phyloP scores from a whole-genome alignment of 2,329 filamentous ascomycete genomes.

The Phialophora macrospora region DNA sequence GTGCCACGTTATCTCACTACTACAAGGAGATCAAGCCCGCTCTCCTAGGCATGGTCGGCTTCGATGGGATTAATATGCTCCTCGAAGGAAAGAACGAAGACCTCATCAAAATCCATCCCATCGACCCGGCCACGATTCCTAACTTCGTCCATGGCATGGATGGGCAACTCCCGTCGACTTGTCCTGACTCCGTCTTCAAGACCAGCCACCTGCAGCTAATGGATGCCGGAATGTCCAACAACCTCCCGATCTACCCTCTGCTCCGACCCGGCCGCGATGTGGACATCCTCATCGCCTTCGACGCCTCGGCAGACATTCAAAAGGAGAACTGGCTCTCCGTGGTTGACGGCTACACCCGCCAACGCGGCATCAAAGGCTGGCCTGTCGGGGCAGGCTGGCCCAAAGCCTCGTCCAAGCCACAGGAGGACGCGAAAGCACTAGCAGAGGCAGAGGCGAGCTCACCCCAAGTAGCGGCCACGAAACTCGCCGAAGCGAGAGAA shows the following conservation, averaged over 20 bases:
- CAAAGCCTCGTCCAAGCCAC: constrained; percentile 61
- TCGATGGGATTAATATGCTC: constrained; percentile 77
- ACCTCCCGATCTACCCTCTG: constrained; percentile 92
- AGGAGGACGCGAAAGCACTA: constrained; percentile 68
- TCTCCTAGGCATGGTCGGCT: constrained; percentile 73
- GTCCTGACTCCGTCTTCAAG: constrained; percentile 76
- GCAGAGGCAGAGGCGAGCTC: constrained; percentile 68
- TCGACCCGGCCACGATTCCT: constrained; percentile 86
- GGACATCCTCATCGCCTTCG: constrained; percentile 89
- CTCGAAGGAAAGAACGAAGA: constrained; percentile 83
- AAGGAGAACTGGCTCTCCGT: constrained; percentile 96
- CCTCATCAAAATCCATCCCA: constrained; percentile 88
- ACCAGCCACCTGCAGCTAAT: constrained; percentile 78
- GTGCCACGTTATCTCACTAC: constrained; percentile 92
- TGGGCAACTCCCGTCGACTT: constrained; percentile 72
- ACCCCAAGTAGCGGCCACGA: constrained; percentile 64
- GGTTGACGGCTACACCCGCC: constrained; percentile 87
- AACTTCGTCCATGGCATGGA: constrained; percentile 88
- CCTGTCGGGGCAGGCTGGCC: constrained; percentile 96
- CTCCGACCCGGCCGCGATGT: constrained; percentile 86
- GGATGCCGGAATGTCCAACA: constrained; percentile 99
- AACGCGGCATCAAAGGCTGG: constrained; percentile 92
- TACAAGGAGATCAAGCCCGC: constrained; percentile 91
- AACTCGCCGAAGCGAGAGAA: constrained; percentile 64
- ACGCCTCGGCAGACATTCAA: constrained; percentile 89